Percentiles rank a stretch among this genome's conserved stretches.
Evolutionary conservation across 2,329 filamentous ascomycete genomes (phyloP).

Genomic region (Fusarium sp.): DNA sequence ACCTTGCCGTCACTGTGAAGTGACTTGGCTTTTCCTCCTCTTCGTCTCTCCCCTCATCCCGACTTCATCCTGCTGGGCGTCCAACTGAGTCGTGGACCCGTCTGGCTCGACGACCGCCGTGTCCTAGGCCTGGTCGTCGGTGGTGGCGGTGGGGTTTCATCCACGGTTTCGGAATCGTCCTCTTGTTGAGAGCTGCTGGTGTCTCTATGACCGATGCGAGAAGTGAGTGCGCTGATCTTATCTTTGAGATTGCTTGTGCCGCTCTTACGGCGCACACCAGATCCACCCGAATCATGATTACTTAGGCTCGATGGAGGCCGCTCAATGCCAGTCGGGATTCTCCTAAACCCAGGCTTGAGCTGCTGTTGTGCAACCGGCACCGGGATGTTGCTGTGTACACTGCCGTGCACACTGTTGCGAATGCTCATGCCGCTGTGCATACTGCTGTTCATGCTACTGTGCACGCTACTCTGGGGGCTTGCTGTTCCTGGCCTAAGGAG

Average conservation of each 20-base stretch:
- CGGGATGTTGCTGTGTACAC: constrained; percentile 30
- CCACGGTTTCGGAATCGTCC: constrained; percentile 33
- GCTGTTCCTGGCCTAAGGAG: constrained; percentile 50
- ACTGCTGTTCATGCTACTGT: constrained; percentile 34
- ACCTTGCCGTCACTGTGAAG: constrained; percentile 5
- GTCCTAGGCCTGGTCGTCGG: constrained; percentile 20
- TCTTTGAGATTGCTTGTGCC: constrained; percentile 50
- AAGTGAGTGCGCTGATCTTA: constrained; percentile 51
- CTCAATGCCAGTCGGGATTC: constrained; percentile 38
- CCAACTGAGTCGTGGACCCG: constrained; percentile 32
- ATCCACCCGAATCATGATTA: constrained; percentile 34
- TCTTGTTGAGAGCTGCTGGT: constrained; percentile 34
- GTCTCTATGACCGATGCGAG: constrained; percentile 43
- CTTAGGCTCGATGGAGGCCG: constrained; percentile 51
- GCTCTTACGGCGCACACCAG: constrained; percentile 45
- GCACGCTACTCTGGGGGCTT: constrained; percentile 43
- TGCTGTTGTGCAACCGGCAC: constrained; percentile 16
- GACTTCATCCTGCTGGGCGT: constrained; percentile 33
- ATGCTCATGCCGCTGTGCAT: constrained; percentile 26
- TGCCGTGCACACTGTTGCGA: constrained; percentile 30
- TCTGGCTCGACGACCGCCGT: constrained; percentile 35
- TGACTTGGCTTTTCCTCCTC: constrained; percentile 6
- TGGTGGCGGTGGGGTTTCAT: constrained; percentile 21
- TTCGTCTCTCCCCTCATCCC: neutral
- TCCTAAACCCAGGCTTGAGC: constrained; percentile 37